Conservation (phyloP, 768 basidiomycete species). For the Phlegmacium glaucopus region DNA sequence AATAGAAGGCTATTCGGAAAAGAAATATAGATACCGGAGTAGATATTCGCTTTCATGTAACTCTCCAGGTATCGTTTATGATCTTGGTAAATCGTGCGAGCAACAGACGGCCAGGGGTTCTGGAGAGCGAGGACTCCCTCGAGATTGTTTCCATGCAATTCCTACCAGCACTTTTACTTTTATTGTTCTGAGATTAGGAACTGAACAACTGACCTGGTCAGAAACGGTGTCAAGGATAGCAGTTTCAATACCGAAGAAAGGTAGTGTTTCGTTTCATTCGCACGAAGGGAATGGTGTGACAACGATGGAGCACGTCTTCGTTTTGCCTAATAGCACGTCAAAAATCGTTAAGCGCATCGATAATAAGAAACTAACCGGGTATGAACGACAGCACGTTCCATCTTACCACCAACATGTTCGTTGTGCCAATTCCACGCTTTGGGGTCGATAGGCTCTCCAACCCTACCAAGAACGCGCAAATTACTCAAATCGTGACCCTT, state of each 20-base stretch:
- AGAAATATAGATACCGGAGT: neutral
- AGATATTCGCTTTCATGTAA: slow-evolving; percentile 40
- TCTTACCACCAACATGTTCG: slow-evolving; percentile 86
- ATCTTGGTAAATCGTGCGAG: slow-evolving; percentile 88
- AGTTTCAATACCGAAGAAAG: slow-evolving; percentile 94
- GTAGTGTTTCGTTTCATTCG: slow-evolving; percentile 94
- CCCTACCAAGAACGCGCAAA: slow-evolving; percentile 85
- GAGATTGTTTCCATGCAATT: slow-evolving; percentile 74
- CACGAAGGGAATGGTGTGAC: slow-evolving; percentile 95
- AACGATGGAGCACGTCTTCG: slow-evolving; percentile 95
- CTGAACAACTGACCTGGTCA: slow-evolving; percentile 48
- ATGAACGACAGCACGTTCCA: slow-evolving; percentile 90
- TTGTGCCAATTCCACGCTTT: slow-evolving; percentile 99
- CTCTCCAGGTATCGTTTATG: slow-evolving; percentile 75
- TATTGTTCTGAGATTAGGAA: neutral
- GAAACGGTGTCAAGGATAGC: slow-evolving; percentile 83
- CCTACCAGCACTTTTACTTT: slow-evolving; percentile 27
- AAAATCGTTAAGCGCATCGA: slow-evolving; percentile 7
- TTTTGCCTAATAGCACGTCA: slow-evolving; percentile 62
- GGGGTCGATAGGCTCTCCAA: slow-evolving; percentile 98
- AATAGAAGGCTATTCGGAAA: neutral
- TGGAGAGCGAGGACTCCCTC: slow-evolving; percentile 89
- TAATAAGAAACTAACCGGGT: slow-evolving; percentile 71
- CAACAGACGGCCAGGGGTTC: slow-evolving; percentile 93
- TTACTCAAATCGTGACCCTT: slow-evolving; percentile 76